Evolutionary conservation across 2,329 filamentous ascomycete genomes (phyloP), one percentile per base, ranked within the genome.

Genomic region (Nemania sp.): DNA sequence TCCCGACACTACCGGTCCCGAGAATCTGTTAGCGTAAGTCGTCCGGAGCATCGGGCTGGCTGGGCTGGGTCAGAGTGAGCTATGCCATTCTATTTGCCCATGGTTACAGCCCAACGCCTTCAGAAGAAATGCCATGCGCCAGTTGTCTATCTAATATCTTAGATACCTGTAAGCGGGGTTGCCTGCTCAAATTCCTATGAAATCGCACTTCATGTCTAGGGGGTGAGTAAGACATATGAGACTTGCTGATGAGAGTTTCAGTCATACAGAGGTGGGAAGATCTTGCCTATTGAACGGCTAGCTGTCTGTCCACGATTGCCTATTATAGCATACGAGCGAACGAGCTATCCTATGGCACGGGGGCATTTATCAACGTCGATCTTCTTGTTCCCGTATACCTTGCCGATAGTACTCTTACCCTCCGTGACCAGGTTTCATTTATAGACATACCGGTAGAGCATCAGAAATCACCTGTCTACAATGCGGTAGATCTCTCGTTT

Each of bases 1-100:
- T 65, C 52, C 47, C 22, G 57, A 59, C 55, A 26, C 63, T 62
- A 57, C 56, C 60, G 62, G 69, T 62, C 66, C 68, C 68, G 68
- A 68, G 54, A 11, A 53, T 62, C 49, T 66, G 66, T 67, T 71
- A 71, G 69, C 69, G 69, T 32, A 45, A 38, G 51, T 43, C 35
- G 27, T 45, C 26, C 24, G 56, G 55, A 41, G 32, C 24, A 32
- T 49, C 5, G 51, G 45, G 65, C 67, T 69, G 67, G 55, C 54
- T 61, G 56, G 47, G 45, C 18, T 24, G 29, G 29, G 53, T n/a
- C n/a, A n/a, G n/a, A n/a, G 43, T 27, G 59, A 38, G 49, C 43
- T n/a, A 58, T 59, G 41, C 20, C 13, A 20, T 58, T 57, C 22
- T 52, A 57, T 58, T 55, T 60, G 56, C 26, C 57, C 18, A 60